Base-by-base conservation (phyloP, 768 basidiomycete species). In the Kondoa subrosea region DNA sequence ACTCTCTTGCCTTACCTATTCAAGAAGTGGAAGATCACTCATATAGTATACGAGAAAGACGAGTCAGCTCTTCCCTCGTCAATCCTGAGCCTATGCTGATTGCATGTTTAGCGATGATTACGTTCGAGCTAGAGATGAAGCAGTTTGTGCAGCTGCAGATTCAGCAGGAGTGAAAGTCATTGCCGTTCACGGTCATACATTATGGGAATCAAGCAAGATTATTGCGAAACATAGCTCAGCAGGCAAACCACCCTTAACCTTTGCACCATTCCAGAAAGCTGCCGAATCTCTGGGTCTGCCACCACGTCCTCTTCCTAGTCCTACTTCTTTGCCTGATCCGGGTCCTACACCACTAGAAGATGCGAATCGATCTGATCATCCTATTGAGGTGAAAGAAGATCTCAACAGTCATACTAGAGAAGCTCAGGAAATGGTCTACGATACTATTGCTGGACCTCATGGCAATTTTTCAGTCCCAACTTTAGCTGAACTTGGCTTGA, bases 11-110 rank as follows among this genome's bases (percentile, higher is more conserved):
- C 74, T 3, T 66, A 73, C 30, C 56, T 78, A 15, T 76, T 73
- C 68, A 71, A 74, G 50, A 70, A 74, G 21, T 79, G 78, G 78
- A 75, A 76, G 17, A 76, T 79, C 21, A 78, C 78, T 3, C 77
- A 79, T 71, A 59, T 79, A 25, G 74, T 75, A 2, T 71, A 61
- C 30, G 69, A 69, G 34, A 67, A 69, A 33, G 69, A 69, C 60
- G 69, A 69, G 58, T 59, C 14, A 59, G 57, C 63, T 68, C 1
- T n/a, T n/a, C 33, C 32, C 31, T 25, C 16, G 57, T 33, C 2
- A 1, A 8, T 33, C 56, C 17, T 29, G 1, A 26, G 40, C 1
- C 30, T 2, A 32, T 58, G 58, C 17, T 17, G 68, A 15, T 17
- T 64, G 68, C 69, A 64, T n/a, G 66, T 32, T 63, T 66, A 17